A percentile compares a stretch with the other conserved stretches of the same genome.
These are phyloP conservation scores for Hemileccinum impolitum DNA, from an alignment of 768 basidiomycete species.

Conservation along the genomic window DNA sequence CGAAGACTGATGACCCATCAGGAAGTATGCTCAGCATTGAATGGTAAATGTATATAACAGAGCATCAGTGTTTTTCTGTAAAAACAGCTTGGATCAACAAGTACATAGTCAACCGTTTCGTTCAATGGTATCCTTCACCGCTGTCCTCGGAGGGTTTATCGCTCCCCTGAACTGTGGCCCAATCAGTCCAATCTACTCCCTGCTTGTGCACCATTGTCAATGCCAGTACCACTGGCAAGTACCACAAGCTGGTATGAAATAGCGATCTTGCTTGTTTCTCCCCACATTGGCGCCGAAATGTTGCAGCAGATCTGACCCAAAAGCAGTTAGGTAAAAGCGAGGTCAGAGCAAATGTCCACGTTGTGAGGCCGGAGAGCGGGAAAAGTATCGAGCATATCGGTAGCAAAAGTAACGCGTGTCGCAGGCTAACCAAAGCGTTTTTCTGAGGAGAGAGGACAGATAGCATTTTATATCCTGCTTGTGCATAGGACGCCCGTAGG, in stretches of 20 bases:
- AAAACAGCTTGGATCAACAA: too few relatives aligned
- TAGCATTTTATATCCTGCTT: constrained; percentile 93
- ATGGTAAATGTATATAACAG: too few relatives aligned
- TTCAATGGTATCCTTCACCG: background rate
- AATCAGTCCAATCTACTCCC: constrained; percentile 72
- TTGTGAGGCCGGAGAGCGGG: constrained; percentile 91
- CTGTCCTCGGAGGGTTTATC: background rate
- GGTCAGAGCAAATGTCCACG: constrained; percentile 81
- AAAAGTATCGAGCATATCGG: constrained; percentile 77
- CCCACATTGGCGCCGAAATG: constrained; percentile 67
- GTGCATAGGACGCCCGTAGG: constrained; percentile 83
- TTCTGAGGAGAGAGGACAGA: constrained; percentile 71
- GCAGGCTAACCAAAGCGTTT: constrained; percentile 81
- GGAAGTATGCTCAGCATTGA: too few relatives aligned
- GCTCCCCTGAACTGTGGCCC: constrained; percentile 27
- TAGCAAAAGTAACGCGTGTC: constrained; percentile 74
- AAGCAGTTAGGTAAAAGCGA: constrained; percentile 73
- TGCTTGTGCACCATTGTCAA: constrained; percentile 96
- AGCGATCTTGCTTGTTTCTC: constrained; percentile 76
- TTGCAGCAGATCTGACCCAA: constrained; percentile 63
- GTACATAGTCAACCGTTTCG: background rate
- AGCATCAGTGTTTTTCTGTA: too few relatives aligned
- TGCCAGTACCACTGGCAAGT: constrained; percentile 82
- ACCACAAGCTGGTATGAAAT: constrained; percentile 85
- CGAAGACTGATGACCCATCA: too few relatives aligned